Base-by-base conservation (phyloP, 2,329 filamentous ascomycete species). In the Lachnellula cervina region DNA sequence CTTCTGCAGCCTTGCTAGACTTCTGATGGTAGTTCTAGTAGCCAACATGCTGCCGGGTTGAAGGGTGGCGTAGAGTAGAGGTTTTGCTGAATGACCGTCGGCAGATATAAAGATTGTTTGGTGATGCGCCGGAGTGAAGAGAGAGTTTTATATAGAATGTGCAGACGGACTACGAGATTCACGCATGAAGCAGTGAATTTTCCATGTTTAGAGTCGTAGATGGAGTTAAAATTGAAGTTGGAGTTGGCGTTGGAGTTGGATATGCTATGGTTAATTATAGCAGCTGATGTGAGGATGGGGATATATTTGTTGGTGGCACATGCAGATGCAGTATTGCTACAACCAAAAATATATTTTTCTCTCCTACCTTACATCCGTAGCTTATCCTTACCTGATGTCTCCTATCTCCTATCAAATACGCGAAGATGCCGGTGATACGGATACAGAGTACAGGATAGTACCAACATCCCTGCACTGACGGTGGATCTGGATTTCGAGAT, bases 1-100 rank as follows among this genome's bases (percentile, higher is more conserved):
- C 38, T 57, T 62, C 13, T 54, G 50, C 23, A 60, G 16, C 5
- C 47, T 45, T 35, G 32, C 49, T 2, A 63, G 4, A 42, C 50
- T 53, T 40, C 56, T 49, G 17, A 38, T 51, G 14, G 49, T 48
- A 19, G 32, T 56, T 42, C 55, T 51, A 51, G 35, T 42, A 37
- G 59, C 55, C 58, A 60, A 60, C 59, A 63, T 57, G 1, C 34
- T 25, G 46, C 25, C 21, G 37, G 37, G 5, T 40, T 13, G 37
- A 6, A 13, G 35, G 37, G n/a, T 34, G 21, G 5, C 23, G 23
- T n/a, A 17, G 21, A 34, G 37, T 21, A 38, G 17, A 43, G 28
- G 28, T 9, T 32, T 32, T 32, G 28, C 28, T 32, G 8, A 32
- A 8, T 32, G 28, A 32, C 11, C 43, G 28, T 32, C 9, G 28